Conservation (phyloP, 495 filamentous ascomycete species). For the Cryomyces minteri region DNA sequence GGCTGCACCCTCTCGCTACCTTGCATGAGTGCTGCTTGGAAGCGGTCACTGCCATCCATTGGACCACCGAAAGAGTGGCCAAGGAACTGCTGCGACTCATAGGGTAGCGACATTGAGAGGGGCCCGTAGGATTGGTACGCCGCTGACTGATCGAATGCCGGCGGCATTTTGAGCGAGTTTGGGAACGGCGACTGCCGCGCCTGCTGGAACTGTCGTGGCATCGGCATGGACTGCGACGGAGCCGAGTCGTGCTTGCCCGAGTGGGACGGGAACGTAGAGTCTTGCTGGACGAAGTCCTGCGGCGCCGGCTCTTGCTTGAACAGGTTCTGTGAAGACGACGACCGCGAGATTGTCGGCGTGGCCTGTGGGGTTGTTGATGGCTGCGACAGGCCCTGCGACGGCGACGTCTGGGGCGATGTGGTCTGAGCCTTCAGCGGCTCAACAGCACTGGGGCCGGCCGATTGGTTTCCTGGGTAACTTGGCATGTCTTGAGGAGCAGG, state of each 20-base stretch:
- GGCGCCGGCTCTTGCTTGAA: not conserved
- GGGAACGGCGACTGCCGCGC: not conserved
- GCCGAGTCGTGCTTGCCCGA: not conserved
- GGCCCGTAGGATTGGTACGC: slow-evolving; percentile 7
- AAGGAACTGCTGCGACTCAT: slow-evolving; percentile 30
- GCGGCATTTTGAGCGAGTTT: not conserved
- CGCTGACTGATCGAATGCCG: not conserved
- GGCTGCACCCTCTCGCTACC: slow-evolving; percentile 17
- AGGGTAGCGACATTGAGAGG: slow-evolving; percentile 27
- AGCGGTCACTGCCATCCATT: slow-evolving; percentile 24
- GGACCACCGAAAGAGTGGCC: slow-evolving; percentile 9
- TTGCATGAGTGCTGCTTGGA: slow-evolving; percentile 26
- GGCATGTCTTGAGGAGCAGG: slow-evolving; percentile 12
- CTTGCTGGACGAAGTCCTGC: not conserved
- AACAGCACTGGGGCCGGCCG: not conserved
- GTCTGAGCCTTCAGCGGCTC: not conserved
- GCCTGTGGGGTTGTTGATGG: not conserved
- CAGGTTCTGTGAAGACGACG: slow-evolving; percentile 2
- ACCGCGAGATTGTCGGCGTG: too few relatives aligned
- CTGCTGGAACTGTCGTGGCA: not conserved
- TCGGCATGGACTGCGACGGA: not conserved
- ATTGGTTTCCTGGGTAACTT: too few relatives aligned
- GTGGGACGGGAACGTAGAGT: not conserved
- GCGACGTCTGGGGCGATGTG: not conserved
- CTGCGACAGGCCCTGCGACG: not conserved